These are phyloP conservation scores for Aphanocladium album DNA, from an alignment of 2,329 filamentous ascomycete genomes.

Conservation along the genomic window DNA sequence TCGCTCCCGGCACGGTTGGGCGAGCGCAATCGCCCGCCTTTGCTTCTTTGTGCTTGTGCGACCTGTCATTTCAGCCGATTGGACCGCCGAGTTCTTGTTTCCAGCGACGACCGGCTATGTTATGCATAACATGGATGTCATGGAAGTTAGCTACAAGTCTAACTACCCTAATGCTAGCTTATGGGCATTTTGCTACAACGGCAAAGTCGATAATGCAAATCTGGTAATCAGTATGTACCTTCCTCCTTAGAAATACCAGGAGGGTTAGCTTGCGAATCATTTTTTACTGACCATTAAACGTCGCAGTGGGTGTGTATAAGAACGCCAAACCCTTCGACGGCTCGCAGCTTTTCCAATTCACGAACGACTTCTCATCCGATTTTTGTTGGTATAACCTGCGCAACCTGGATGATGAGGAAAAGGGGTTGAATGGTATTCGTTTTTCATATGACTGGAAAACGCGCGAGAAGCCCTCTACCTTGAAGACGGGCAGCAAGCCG, in stretches of 20 bases:
- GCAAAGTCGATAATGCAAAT: neutral
- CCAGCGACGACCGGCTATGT: neutral
- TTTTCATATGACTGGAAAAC: slow-evolving; percentile 1
- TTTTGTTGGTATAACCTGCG: neutral
- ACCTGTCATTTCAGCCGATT: neutral
- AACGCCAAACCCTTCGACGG: neutral
- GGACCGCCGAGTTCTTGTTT: neutral
- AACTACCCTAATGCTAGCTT: neutral
- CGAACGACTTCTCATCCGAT: neutral
- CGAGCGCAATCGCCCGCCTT: neutral
- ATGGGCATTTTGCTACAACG: slow-evolving; percentile 1
- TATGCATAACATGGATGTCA: slow-evolving; percentile 3
- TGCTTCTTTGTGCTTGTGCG: neutral
- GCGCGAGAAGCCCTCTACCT: neutral
- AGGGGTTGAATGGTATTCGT: neutral
- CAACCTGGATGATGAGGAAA: neutral
- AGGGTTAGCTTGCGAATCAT: no score
- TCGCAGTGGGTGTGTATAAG: neutral
- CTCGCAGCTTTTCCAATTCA: neutral
- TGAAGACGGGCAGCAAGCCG: neutral
- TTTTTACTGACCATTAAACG: neutral
- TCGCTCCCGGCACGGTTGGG: neutral
- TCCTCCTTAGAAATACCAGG: neutral
- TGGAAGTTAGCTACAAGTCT: neutral
- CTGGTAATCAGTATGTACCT: neutral